Base-by-base conservation (phyloP, 1,284 basidiomycete species). In the Salmacisia buchloeana region DNA sequence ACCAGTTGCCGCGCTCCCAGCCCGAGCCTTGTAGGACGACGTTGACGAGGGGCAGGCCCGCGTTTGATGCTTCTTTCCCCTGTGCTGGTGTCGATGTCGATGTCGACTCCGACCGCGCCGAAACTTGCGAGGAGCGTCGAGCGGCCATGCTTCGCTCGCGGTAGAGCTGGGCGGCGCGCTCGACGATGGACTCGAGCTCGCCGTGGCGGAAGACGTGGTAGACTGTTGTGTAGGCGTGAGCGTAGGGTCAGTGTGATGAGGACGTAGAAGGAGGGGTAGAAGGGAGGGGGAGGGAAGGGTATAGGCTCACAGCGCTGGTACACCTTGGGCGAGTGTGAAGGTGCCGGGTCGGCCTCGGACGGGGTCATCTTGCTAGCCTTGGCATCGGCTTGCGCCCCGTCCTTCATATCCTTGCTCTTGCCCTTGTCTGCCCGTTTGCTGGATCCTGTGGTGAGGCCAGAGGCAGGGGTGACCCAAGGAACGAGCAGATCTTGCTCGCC, bases 1-100 rank as follows among this genome's bases (percentile, higher is more conserved):
- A 79, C 77, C 77, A 79, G 57, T 79, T 79, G 10, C 77, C 77
- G 21, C 70, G 63, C 58, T 79, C 77, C 77, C 77, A 79, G 2
- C 77, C 77, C 21, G 69, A 63, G 18, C 69, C 66, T 45, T 78
- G 69, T 5, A 69, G 52, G 5, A 63, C 27, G 29, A n/a, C n/a
- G n/a, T n/a, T n/a, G n/a, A n/a, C n/a, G n/a, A n/a, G n/a, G n/a
- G n/a, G n/a, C n/a, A n/a, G n/a, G n/a, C n/a, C n/a, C n/a, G n/a
- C n/a, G n/a, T n/a, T n/a, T n/a, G n/a, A n/a, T n/a, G n/a, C n/a
- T n/a, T n/a, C n/a, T n/a, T n/a, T n/a, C n/a, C n/a, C n/a, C n/a
- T n/a, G n/a, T n/a, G n/a, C n/a, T n/a, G n/a, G n/a, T n/a, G n/a
- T n/a, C n/a, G n/a, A n/a, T n/a, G n/a, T n/a, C n/a, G n/a, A n/a